Evolutionary conservation across 192 early-diverging fungal genomes (phyloP), one percentile per base, ranked within the genome.

Genomic region (Umbelopsis sp.): DNA sequence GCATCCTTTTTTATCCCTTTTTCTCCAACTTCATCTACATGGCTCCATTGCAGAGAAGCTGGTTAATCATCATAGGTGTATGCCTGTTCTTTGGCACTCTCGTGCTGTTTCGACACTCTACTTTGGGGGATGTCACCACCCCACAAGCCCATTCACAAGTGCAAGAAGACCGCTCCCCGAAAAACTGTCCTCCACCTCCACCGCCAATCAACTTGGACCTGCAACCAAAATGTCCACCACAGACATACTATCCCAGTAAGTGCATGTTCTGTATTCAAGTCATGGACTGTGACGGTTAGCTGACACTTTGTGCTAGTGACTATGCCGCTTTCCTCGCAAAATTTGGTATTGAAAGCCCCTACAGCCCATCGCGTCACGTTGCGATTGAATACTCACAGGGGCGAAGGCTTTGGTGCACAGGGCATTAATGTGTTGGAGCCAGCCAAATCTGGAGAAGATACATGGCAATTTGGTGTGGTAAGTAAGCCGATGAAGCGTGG

Each of bases 391-490:
- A 49, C 9, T 2, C 48, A 49, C 20, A 49, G 4, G 2, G 48
- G 15, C 1, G 20, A 49, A 1, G 48, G 48, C 5, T 49, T 49
- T 20, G 18, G 18, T 10, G 5, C 18, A 16, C 15, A 21, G 4
- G n/a, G 41, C 27, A 23, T 33, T 21, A 12, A 74, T 18, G 30
- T 27, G 5, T 21, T 78, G 20, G 37, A 46, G 20, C 68, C 30
- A 48, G 68, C 76, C 44, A 30, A 11, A 0, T 13, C 61, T 13
- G 65, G 22, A 41, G 65, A 47, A 27, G 50, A 78, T 22, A 22
- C 61, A 23, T 78, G 76, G 76, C 65, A 78, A 33, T 67, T 78
- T 67, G 71, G 72, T 68, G 77, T 81, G 37, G 81, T 81, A 71
- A 68, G 64, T 64, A 20, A 35, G 33, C 1, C 27, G 23, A 23